These are phyloP conservation scores for Botrytis sinoallii DNA, from an alignment of 2,329 filamentous ascomycete species.

Conservation along the genomic window DNA sequence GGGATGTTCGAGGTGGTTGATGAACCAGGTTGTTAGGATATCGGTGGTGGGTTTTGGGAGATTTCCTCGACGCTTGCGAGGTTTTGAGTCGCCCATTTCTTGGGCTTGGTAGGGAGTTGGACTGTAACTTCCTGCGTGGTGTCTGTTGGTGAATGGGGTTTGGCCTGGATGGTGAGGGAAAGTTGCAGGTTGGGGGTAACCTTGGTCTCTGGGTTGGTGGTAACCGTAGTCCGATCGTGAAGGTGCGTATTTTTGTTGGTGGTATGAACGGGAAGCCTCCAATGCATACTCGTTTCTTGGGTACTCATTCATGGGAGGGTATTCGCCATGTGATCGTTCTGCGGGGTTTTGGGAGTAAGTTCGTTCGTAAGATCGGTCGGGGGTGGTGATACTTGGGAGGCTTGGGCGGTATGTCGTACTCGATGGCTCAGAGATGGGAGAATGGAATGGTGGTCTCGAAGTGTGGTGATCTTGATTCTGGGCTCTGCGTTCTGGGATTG, in stretches of 20 bases:
- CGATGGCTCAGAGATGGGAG: conserved; percentile 14
- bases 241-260: conserved; percentile 1
- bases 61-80: conserved; percentile 70
- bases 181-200: not conserved
- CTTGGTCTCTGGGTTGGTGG: conserved; percentile 18
- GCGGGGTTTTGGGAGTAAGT: not conserved
- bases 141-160: conserved; percentile 29
- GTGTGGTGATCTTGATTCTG: not conserved
- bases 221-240: conserved; percentile 16
- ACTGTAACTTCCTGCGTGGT: conserved; percentile 7
- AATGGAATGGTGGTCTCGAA: conserved; percentile 6
- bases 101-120: conserved; percentile 4
- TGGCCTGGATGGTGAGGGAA: conserved; percentile 24
- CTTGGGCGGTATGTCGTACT: not conserved
- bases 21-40: conserved; percentile 76
- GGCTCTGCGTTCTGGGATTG: conserved; percentile 7
- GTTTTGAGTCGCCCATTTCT: conserved; percentile 28
- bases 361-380: conserved; percentile 4
- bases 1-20: conserved; percentile 72
- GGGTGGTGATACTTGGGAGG: not conserved
- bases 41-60: conserved; percentile 88
- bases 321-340: not conserved
- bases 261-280: conserved; percentile 1
- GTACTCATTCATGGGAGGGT: not conserved
- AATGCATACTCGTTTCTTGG: conserved; percentile 13